These are phyloP conservation scores for Lactuca sativa DNA, from an alignment of 129 eudicot species.

Conservation along the genomic window DNA sequence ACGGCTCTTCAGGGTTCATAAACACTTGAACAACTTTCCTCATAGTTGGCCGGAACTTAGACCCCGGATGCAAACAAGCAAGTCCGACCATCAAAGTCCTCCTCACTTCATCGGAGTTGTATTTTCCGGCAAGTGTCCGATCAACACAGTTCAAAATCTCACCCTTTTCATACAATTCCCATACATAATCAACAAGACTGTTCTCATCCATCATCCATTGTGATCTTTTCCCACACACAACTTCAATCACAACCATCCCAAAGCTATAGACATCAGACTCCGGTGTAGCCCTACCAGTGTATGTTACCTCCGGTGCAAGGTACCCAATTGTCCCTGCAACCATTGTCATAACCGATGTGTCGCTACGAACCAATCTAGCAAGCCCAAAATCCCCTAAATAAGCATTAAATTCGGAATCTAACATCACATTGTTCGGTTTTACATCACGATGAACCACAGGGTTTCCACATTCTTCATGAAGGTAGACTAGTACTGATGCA, in stretches of 20 bases:
- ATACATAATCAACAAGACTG: constrained; percentile 52
- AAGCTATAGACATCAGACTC: constrained; percentile 73
- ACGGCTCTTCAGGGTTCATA: constrained; percentile 53
- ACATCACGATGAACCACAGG: constrained; percentile 77
- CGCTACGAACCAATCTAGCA: constrained; percentile 56
- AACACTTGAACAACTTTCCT: constrained; percentile 62
- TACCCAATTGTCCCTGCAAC: constrained; percentile 75
- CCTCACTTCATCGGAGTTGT: constrained; percentile 43
- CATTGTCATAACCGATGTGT: constrained; percentile 57
- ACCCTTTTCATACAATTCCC: constrained; percentile 50
- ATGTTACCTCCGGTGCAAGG: constrained; percentile 73
- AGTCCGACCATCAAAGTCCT: constrained; percentile 51
- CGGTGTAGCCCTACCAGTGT: constrained; percentile 65
- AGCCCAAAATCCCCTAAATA: constrained; percentile 78
- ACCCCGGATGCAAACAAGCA: constrained; percentile 72
- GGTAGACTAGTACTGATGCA: constrained; percentile 65
- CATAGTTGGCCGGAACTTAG: constrained; percentile 50
- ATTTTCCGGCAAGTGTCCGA: constrained; percentile 32
- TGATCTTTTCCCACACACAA: constrained; percentile 70
- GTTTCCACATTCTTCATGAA: constrained; percentile 69
- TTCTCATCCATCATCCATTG: constrained; percentile 58
- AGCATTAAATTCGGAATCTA: constrained; percentile 57
- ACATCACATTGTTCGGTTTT: constrained; percentile 76
- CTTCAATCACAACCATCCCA: constrained; percentile 72
- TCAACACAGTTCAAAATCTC: constrained; percentile 48